These are phyloP conservation scores for Rossbeevera mucosa DNA, from an alignment of 768 basidiomycete species.

Conservation along the genomic window DNA sequence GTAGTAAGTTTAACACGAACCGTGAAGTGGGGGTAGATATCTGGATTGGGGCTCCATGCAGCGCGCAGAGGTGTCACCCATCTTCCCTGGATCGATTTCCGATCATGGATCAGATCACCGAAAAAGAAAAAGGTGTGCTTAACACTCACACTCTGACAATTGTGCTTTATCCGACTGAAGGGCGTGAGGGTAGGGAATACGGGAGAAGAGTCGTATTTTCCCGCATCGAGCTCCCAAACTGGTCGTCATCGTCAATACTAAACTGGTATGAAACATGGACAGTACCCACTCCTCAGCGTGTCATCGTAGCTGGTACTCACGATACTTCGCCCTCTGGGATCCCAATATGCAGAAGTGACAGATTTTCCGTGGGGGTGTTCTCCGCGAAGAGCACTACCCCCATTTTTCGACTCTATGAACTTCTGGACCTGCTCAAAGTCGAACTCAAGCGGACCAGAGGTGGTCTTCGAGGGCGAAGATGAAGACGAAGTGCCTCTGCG, in stretches of 20 bases:
- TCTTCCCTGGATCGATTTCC: constrained; percentile 49
- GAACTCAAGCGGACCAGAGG: constrained; percentile 26
- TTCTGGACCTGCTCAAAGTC: constrained; percentile 43
- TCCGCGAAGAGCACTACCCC: constrained; percentile 53
- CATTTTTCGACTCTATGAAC: constrained; percentile 48
- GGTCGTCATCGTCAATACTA: constrained; percentile 9
- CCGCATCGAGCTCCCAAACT: constrained; percentile 76
- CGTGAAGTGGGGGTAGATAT: constrained; percentile 80
- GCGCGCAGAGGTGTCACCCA: constrained; percentile 79
- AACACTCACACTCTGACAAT: constrained; percentile 69
- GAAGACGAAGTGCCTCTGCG: constrained; percentile 18
- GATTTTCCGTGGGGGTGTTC: constrained; percentile 71
- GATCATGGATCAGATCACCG: neutral
- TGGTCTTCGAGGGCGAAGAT: constrained; percentile 13
- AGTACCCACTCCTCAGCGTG: constrained; percentile 57
- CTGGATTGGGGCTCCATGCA: constrained; percentile 73
- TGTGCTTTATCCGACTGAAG: constrained; percentile 58
- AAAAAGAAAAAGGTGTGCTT: neutral
- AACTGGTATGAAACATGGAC: neutral
- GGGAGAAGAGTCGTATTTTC: constrained; percentile 41
- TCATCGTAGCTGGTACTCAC: constrained; percentile 87
- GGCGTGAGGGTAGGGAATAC: constrained; percentile 63
- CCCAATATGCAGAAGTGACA: constrained; percentile 83
- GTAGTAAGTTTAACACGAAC: constrained; percentile 36
- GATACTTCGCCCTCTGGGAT: constrained; percentile 70